Evolutionary conservation across 2,329 filamentous ascomycete genomes (phyloP), one percentile per base, ranked within the genome.

Genomic region (Venturia effusa): DNA sequence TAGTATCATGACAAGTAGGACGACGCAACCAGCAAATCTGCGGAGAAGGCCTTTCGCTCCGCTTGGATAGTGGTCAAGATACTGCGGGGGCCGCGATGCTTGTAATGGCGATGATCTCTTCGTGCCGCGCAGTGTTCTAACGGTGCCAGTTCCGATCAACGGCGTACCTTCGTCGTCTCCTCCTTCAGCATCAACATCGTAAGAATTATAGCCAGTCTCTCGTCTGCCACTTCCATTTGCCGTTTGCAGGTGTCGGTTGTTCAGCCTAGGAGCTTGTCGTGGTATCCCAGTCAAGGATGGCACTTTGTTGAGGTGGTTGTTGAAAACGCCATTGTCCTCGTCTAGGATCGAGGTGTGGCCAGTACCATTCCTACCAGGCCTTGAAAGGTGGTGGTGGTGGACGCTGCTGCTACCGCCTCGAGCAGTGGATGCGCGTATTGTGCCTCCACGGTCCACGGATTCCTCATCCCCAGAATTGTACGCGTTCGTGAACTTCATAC

Each of bases 81-180:
- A 81, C 68, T 90, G 86, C 57, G 88, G 84, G 65, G 88, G 73
- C 54, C 83, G 79, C 7, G 65, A 60, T 39, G 27, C 19, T 15
- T 57, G 54, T 30, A 22, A 19, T 11, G 61, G 45, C 15, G 59
- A 24, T 19, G 45, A 13, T 54, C 45, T 41, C 63, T 80, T 81
- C 66, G 86, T 67, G 4, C 69, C 70, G 34, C 74, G 71, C 30
- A 68, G 67, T 30, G 63, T 83, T 61, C 84, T 82, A 24, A 82
- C 82, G 59, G 84, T 84, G 39, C 89, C 86, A 30, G 86, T 77
- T 11, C 79, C 77, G 17, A 96, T 83, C 55, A 97, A 80, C 10
- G 93, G 94, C 3, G 92, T 94, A 57, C 88, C 85, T 77, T 97
- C 94, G 72, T 95, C 90, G 70, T 95, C 91, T 45, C 89, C 91